phyloP scores from a whole-genome alignment of 1,284 basidiomycete genomes.

The Flammula alnicola region DNA sequence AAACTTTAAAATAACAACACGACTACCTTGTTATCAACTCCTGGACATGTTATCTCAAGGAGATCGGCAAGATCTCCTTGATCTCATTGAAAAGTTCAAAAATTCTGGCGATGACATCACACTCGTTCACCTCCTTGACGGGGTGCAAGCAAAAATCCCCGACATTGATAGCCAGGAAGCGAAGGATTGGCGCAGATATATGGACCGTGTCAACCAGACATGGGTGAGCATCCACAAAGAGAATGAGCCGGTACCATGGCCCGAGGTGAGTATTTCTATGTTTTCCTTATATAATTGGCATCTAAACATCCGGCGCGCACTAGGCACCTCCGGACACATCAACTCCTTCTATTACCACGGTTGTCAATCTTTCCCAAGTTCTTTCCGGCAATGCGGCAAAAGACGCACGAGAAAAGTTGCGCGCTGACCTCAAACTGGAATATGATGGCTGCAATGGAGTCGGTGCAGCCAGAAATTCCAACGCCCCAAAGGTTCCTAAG shows the following conservation, averaged over 20 bases:
- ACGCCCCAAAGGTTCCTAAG: background rate
- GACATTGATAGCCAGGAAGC: constrained; percentile 7
- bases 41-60: no score
- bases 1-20: background rate
- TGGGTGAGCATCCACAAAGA: constrained; percentile 10
- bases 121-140: constrained; percentile 7
- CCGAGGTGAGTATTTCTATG: constrained; percentile 1
- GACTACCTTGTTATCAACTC: background rate
- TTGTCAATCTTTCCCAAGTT: no score
- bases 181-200: constrained; percentile 16
- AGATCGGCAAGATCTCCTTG: constrained; percentile 5
- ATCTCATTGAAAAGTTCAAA: constrained; percentile 12
- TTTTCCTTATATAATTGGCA: no score
- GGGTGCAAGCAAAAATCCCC: constrained; percentile 9
- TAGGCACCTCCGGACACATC: no score
- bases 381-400: no score
- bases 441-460: constrained; percentile 6
- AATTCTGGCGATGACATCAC: constrained; percentile 15
- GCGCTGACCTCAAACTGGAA: no score
- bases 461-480: constrained; percentile 5
- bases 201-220: constrained; percentile 10
- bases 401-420: no score
- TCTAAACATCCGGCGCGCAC: no score
- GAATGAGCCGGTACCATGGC: background rate
- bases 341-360: no score